These are phyloP conservation scores for Pseudogymnoascus sp. DNA, from an alignment of 2,329 filamentous ascomycete species.

Conservation along the genomic window DNA sequence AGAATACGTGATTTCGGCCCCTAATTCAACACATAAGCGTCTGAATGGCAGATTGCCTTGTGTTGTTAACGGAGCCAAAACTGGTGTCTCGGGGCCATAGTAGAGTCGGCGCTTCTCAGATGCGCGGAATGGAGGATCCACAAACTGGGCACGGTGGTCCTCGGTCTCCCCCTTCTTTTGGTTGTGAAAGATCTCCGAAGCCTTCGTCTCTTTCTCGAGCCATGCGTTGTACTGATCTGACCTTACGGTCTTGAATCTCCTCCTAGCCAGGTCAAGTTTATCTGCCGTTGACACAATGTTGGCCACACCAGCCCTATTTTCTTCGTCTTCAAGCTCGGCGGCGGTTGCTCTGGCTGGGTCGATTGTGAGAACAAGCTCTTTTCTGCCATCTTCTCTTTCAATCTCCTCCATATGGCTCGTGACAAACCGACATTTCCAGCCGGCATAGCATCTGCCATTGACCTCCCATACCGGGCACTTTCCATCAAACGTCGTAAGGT, in stretches of 20 bases:
- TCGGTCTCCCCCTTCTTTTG: conserved; percentile 41
- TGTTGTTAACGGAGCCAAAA: conserved; percentile 89
- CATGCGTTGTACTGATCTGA: conserved; percentile 71
- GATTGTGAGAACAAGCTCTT: conserved; percentile 68
- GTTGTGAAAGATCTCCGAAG: conserved; percentile 40
- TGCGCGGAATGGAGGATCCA: conserved; percentile 78
- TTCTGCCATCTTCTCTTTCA: conserved; percentile 67
- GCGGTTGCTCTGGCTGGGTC: conserved; percentile 12
- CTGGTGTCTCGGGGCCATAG: conserved; percentile 87
- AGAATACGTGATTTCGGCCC: conserved; percentile 89
- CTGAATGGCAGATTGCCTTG: conserved; percentile 95
- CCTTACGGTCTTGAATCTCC: conserved; percentile 60
- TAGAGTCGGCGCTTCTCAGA: conserved; percentile 93
- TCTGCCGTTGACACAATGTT: conserved; percentile 64
- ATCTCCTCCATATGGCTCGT: conserved; percentile 79
- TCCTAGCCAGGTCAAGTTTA: conserved; percentile 69
- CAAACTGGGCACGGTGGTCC: conserved; percentile 71
- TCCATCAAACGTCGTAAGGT: conserved; percentile 67
- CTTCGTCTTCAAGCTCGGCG: conserved; percentile 29
- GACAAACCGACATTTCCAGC: conserved; percentile 93
- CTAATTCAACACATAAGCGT: conserved; percentile 78
- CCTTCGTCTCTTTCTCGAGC: conserved; percentile 58
- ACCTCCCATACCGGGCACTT: conserved; percentile 75
- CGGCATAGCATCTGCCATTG: conserved; percentile 68
- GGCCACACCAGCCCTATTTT: conserved; percentile 54